Evolutionary conservation across 805 yeast genomes (phyloP), one percentile per base, ranked within the genome.

Genomic region (Ogataea trehaloabstinens): DNA sequence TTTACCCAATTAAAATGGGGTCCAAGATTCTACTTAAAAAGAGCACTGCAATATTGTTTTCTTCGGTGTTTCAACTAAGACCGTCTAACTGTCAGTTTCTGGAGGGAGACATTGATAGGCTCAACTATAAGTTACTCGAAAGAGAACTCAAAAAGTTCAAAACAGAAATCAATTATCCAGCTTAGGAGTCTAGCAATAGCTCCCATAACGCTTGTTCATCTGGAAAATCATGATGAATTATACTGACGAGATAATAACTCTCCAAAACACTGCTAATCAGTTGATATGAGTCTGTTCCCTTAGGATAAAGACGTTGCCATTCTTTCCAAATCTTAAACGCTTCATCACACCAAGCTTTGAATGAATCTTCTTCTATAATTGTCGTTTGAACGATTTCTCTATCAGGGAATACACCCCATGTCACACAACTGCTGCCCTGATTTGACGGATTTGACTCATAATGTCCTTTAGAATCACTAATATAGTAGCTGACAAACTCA

Each of bases 341-440:
- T 61, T 93, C 99, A 54, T 90, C 97, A 51, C 83, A 78, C 99
- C 99, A 93, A 0, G 96, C 96, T 49, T 77, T 76, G 68, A 93
- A 91, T 2, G 97, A 87, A 52, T 89, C 96, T 51, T 80, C 85
- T 56, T 90, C 96, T 40, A 93, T 81, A 45, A 90, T 83, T 0
- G 99, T 93, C 0, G 97, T 85, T 61, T 90, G 97, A 25, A 88
- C 76, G 25, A 89, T 82, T 56, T 88, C 96, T 47, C 89, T 78
- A 61, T 82, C 82, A 6, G 95, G 95, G 72, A 93, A 91, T 3
- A 85, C 95, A 46, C 98, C 99, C 99, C 99, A 93, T 1, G 99
- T 93, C 6, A 93, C 95, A 19, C 93, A 95, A 47, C 82, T 83
- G 31, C 88, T 80, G 24, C 76, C 64, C 12, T 65, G 70, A 1